phyloP scores from a whole-genome alignment of 495 filamentous ascomycete genomes.

The Xylona heveae region DNA sequence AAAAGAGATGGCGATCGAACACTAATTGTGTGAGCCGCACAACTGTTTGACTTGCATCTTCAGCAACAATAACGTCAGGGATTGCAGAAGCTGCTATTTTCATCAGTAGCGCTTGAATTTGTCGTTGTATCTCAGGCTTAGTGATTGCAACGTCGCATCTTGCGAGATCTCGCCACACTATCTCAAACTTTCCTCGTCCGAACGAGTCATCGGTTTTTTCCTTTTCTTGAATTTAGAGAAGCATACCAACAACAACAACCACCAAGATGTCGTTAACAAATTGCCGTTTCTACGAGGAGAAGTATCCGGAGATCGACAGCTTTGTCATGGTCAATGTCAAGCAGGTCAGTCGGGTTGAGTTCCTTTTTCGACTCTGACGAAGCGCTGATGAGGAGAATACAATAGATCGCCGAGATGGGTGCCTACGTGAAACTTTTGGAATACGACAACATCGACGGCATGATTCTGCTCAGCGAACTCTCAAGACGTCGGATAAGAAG shows the following conservation, averaged over 20 bases:
- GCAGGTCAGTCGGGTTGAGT: slow-evolving; percentile 11
- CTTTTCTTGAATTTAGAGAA: too few species aligned
- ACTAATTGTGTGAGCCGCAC: too few species aligned
- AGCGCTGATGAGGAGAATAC: slow-evolving; percentile 2
- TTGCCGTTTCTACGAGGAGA: slow-evolving; percentile 97
- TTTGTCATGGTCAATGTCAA: slow-evolving; percentile 80
- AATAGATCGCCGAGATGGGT: slow-evolving; percentile 95
- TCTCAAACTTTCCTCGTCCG: neutral
- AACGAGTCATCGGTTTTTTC: too few species aligned
- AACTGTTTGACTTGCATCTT: too few species aligned
- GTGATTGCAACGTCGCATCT: too few species aligned
- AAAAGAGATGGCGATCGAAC: too few species aligned
- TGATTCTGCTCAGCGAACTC: slow-evolving; percentile 93
- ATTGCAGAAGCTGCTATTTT: too few species aligned
- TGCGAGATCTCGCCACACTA: too few species aligned
- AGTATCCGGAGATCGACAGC: slow-evolving; percentile 94
- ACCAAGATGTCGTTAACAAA: slow-evolving; percentile 82
- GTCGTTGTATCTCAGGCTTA: too few species aligned
- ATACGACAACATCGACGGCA: slow-evolving; percentile 99
- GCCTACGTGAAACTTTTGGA: slow-evolving; percentile 98
- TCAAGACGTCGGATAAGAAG: slow-evolving; percentile 90
- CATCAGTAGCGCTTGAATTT: too few species aligned
- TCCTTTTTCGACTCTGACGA: neutral
- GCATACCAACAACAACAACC: too few species aligned
- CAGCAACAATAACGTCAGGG: too few species aligned